phyloP scores from a whole-genome alignment of 495 filamentous ascomycete genomes.

The Podospora pseudocomata region DNA sequence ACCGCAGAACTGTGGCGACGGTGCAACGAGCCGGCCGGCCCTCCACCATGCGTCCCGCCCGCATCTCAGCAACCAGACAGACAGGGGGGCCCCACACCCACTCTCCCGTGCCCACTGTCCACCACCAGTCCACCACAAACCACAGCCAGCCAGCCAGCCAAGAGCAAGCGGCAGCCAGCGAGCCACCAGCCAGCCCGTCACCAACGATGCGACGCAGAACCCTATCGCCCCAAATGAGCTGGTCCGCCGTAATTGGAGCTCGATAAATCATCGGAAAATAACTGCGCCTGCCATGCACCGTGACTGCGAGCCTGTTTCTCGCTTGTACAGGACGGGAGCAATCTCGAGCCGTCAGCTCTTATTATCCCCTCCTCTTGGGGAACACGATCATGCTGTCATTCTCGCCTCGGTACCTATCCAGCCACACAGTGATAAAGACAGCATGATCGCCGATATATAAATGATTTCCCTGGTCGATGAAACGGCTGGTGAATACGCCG shows the following conservation, averaged over 20 bases:
- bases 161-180: not conserved
- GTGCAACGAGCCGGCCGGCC: slow-evolving; percentile 21
- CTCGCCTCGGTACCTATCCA: not conserved
- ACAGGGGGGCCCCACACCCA: slow-evolving; percentile 18
- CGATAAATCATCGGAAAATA: slow-evolving; percentile 22
- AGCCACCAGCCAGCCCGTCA: slow-evolving; percentile 19
- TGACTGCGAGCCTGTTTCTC: not conserved
- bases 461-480: not conserved
- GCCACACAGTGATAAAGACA: not conserved
- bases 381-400: not conserved
- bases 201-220: slow-evolving; percentile 26
- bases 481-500: not conserved
- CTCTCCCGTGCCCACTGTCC: slow-evolving; percentile 21
- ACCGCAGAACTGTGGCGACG: slow-evolving; percentile 29
- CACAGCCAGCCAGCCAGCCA: not conserved
- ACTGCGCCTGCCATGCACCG: slow-evolving; percentile 1
- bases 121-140: not conserved
- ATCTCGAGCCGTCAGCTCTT: not conserved
- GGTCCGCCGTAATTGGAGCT: slow-evolving; percentile 24
- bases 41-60: slow-evolving; percentile 30
- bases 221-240: slow-evolving; percentile 28
- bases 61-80: slow-evolving; percentile 20
- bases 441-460: not conserved
- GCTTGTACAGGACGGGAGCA: not conserved
- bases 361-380: not conserved